phyloP scores from a whole-genome alignment of 495 filamentous ascomycete species.

The Neurospora cerealis region DNA sequence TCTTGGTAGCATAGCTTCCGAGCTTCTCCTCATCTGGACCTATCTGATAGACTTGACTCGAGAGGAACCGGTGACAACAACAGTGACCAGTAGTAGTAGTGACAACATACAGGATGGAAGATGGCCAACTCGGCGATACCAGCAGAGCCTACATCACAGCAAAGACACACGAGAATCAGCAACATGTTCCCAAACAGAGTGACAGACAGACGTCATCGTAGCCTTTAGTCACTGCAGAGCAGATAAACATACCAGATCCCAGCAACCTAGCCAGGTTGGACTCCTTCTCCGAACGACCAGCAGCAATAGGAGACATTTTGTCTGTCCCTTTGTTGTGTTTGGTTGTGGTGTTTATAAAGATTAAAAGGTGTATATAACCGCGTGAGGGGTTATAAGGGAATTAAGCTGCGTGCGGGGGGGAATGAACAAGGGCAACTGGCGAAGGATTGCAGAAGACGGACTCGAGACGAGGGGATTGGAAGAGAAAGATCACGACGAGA shows the following conservation, averaged over 20 bases:
- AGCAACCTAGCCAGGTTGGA: slow-evolving; percentile 77
- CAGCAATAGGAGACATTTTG: slow-evolving; percentile 41
- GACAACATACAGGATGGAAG: slow-evolving; percentile 76
- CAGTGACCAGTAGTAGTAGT: not conserved
- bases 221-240: not conserved
- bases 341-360: not conserved
- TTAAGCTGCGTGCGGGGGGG: not conserved
- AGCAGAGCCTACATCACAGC: slow-evolving; percentile 55
- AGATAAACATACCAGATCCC: slow-evolving; percentile 64
- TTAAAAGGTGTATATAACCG: not conserved
- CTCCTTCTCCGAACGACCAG: slow-evolving; percentile 66
- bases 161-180: not conserved
- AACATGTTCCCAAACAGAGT: not conserved
- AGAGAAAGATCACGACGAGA: not conserved
- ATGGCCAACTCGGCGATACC: slow-evolving; percentile 94
- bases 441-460: not conserved
- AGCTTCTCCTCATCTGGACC: not conserved
- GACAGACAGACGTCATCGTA: not conserved
- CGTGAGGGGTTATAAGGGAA: not conserved
- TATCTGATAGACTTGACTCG: not conserved
- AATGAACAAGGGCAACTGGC: not conserved
- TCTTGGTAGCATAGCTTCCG: slow-evolving; percentile 1
- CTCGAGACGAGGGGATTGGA: not conserved
- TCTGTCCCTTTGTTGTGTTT: not conserved
- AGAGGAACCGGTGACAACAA: not conserved